Evolutionary conservation across 2,329 filamentous ascomycete species (phyloP).

Genomic region (Aspergillus pseudoglaucus): DNA sequence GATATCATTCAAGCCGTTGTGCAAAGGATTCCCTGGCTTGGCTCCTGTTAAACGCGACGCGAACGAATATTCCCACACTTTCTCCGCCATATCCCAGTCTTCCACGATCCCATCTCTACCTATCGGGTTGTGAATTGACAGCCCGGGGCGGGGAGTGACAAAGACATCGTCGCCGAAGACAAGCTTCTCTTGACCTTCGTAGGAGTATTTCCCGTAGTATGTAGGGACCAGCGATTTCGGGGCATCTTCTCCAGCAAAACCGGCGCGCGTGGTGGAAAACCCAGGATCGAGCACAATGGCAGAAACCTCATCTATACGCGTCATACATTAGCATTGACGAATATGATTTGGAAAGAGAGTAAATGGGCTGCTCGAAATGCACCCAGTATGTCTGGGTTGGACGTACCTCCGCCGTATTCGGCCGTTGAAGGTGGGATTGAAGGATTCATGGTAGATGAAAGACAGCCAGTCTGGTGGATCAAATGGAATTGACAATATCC

Average conservation of each 20-base stretch:
- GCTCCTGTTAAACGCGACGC: constrained; percentile 79
- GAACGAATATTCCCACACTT: constrained; percentile 89
- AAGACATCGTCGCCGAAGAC: constrained; percentile 89
- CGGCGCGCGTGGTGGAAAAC: constrained; percentile 83
- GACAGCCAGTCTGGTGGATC: neutral
- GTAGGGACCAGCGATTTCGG: constrained; percentile 90
- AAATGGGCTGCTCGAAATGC: neutral
- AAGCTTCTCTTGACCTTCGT: constrained; percentile 48
- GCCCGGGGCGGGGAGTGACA: constrained; percentile 64
- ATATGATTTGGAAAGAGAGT: neutral
- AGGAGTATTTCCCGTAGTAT: constrained; percentile 65
- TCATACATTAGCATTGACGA: neutral
- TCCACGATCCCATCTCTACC: constrained; percentile 82
- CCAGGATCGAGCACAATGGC: constrained; percentile 95
- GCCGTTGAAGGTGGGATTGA: constrained; percentile 40
- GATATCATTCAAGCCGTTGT: constrained; percentile 73
- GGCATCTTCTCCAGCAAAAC: constrained; percentile 95
- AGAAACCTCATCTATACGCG: constrained; percentile 76
- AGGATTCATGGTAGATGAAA: constrained; percentile 31
- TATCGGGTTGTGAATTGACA: constrained; percentile 91
- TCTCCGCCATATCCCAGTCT: constrained; percentile 88
- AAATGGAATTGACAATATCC: neutral
- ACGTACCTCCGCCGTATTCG: constrained; percentile 46
- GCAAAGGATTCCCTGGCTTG: constrained; percentile 60
- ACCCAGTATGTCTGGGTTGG: neutral